These are phyloP conservation scores for Xylaria sp. DNA, from an alignment of 2,329 filamentous ascomycete species.

Conservation along the genomic window DNA sequence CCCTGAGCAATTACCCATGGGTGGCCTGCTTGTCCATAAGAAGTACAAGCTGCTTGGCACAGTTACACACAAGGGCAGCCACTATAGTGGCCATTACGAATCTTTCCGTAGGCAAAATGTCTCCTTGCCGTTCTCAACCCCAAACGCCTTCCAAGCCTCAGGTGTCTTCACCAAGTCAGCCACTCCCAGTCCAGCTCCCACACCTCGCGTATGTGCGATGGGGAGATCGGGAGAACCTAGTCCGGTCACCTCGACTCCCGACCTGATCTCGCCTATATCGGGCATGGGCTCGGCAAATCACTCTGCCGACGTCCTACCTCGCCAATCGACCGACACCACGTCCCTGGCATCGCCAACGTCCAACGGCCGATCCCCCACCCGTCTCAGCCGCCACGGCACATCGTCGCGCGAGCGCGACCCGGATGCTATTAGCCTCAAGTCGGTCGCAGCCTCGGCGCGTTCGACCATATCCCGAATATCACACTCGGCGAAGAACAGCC, in stretches of 20 bases:
- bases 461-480: slow-evolving; percentile 56
- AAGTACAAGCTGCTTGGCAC: slow-evolving; percentile 84
- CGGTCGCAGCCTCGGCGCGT: slow-evolving; percentile 58
- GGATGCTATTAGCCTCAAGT: slow-evolving; percentile 57
- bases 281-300: slow-evolving; percentile 42
- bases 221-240: slow-evolving; percentile 42
- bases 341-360: slow-evolving; percentile 21
- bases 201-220: slow-evolving; percentile 46
- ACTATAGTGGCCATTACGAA: slow-evolving; percentile 96
- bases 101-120: slow-evolving; percentile 87
- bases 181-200: slow-evolving; percentile 51
- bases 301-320: slow-evolving; percentile 38
- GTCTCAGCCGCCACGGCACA: slow-evolving; percentile 24
- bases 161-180: slow-evolving; percentile 70
- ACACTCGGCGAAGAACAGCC: slow-evolving; percentile 41
- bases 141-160: slow-evolving; percentile 75
- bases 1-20: slow-evolving; percentile 81
- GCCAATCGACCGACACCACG: slow-evolving; percentile 25
- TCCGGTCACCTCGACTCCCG: slow-evolving; percentile 50
- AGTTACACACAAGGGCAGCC: slow-evolving; percentile 92
- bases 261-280: slow-evolving; percentile 47
- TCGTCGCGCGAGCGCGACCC: slow-evolving; percentile 44
- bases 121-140: slow-evolving; percentile 78
- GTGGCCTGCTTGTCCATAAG: slow-evolving; percentile 74
- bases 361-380: slow-evolving; percentile 21